Evolutionary conservation across 2,329 filamentous ascomycete species (phyloP), one percentile per base, ranked within the genome.

Genomic region (Biscogniauxia mediterranea): DNA sequence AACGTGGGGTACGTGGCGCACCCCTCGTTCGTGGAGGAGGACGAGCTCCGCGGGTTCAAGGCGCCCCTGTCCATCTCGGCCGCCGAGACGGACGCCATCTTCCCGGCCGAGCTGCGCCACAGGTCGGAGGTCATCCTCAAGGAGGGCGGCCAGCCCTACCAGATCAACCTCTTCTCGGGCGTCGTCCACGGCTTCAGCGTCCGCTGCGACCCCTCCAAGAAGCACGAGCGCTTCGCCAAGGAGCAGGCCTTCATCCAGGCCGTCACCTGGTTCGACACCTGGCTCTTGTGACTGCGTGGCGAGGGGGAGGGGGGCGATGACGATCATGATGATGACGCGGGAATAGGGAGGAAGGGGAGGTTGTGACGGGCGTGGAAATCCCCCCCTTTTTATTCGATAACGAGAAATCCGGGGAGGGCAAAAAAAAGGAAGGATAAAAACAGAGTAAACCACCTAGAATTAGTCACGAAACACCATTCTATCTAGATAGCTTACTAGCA

Each of bases 181-280:
- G 86, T 91, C 28, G 76, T 77, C 59, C 92, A 96, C 74, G 92
- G 92, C 0, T 96, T 95, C 70, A 81, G 87, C 8, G 87, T 93
- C 1, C 85, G 91, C 59, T 82, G 81, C 26, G 89, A 95, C 71
- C 61, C 83, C 32, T 81, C 70, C 63, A 81, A 87, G 64, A 82
- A 81, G 73, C 65, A 79, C 53, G 75, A 84, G 70, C 86, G 83
- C 74, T 94, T 84, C 69, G 88, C 90, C 46, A 93, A 92, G 83
- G 90, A 96, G 77, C 86, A 89, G 77, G 91, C 92, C 5, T 95
- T 95, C 73, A 70, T 82, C 65, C 92, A 95, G 80, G 91, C 91
- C 42, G 81, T 93, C 56, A 74, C 80, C 57, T 96, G 92, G 92
- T 93, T 96, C 68, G 83, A 90, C 67, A 65, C 62, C 57, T 72